Percentiles rank a stretch among this genome's conserved stretches.
Conservation (phyloP, 2,329 filamentous ascomycete species). For the Paramyrothecium sp. region DNA sequence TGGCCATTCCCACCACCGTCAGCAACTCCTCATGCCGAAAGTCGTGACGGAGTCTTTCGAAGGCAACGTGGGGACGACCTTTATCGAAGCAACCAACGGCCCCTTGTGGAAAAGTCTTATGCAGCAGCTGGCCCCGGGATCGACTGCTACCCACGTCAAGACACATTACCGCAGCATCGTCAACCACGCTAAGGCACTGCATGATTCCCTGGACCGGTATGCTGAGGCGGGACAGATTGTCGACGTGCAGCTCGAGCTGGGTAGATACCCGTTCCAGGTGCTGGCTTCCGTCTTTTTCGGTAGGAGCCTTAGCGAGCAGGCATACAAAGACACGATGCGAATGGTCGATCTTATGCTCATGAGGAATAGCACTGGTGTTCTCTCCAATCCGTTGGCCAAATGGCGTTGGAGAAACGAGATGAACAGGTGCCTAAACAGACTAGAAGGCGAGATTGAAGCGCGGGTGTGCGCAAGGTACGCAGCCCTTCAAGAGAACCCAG, state of each 20-base stretch:
- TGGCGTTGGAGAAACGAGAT: neutral
- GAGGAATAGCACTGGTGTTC: neutral
- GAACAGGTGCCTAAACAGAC: neutral
- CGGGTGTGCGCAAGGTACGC: too few relatives aligned
- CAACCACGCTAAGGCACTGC: constrained; percentile 1
- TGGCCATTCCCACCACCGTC: neutral
- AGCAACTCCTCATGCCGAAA: neutral
- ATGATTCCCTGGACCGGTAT: neutral
- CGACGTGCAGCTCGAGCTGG: neutral
- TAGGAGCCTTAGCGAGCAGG: neutral
- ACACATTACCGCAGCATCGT: neutral
- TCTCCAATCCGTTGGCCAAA: neutral
- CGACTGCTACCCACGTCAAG: neutral
- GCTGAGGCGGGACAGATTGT: neutral
- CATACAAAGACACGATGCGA: neutral
- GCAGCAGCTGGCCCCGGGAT: neutral
- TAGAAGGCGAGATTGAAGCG: too few relatives aligned
- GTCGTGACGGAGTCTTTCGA: neutral
- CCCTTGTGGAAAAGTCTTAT: neutral
- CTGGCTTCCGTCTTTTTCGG: neutral
- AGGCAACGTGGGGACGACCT: neutral
- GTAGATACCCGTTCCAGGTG: neutral
- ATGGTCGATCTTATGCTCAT: neutral
- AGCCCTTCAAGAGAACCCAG: too few relatives aligned
- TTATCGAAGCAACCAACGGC: constrained; percentile 1